Conservation (phyloP, 2,329 filamentous ascomycete genomes). For the Dactylellina parvicollis region DNA sequence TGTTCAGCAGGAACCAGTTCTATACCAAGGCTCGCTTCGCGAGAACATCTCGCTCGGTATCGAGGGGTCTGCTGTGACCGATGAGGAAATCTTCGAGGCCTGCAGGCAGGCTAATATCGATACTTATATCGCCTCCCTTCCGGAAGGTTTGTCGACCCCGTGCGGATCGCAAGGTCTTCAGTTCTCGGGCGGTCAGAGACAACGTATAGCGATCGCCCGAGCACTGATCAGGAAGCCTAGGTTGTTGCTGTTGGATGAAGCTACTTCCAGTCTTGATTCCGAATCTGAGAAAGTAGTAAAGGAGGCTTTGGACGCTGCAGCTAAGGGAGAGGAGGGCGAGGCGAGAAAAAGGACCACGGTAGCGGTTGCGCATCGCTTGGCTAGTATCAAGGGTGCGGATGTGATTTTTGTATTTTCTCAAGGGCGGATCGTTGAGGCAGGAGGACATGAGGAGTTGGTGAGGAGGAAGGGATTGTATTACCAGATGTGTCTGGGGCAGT, state of each 20-base stretch:
- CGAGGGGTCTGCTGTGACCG: slow-evolving; percentile 50
- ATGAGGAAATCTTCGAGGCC: slow-evolving; percentile 61
- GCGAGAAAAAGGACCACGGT: slow-evolving; percentile 69
- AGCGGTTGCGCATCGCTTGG: slow-evolving; percentile 70
- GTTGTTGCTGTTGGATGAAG: slow-evolving; percentile 70
- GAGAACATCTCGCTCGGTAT: slow-evolving; percentile 75
- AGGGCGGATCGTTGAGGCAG: slow-evolving; percentile 61
- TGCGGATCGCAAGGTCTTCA: slow-evolving; percentile 69
- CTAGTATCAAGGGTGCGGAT: slow-evolving; percentile 61
- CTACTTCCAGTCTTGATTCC: slow-evolving; percentile 71
- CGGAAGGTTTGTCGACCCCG: slow-evolving; percentile 66
- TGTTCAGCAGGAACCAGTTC: slow-evolving; percentile 77
- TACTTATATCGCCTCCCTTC: slow-evolving; percentile 67
- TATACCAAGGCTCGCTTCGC: slow-evolving; percentile 75
- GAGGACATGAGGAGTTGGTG: slow-evolving; percentile 62
- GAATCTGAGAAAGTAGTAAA: slow-evolving; percentile 75
- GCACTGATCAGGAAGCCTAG: slow-evolving; percentile 67
- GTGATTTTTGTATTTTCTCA: slow-evolving; percentile 62
- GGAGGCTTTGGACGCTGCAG: slow-evolving; percentile 73
- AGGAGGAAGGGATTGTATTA: slow-evolving; percentile 57
- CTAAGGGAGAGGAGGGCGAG: slow-evolving; percentile 62
- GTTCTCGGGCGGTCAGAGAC: slow-evolving; percentile 68
- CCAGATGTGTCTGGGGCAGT: slow-evolving; percentile 52
- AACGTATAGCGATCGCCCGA: slow-evolving; percentile 68
- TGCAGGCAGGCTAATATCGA: slow-evolving; percentile 74